Evolutionary conservation across 2,329 filamentous ascomycete species (phyloP), one percentile per base, ranked within the genome.

Genomic region (Geosmithia morbida): DNA sequence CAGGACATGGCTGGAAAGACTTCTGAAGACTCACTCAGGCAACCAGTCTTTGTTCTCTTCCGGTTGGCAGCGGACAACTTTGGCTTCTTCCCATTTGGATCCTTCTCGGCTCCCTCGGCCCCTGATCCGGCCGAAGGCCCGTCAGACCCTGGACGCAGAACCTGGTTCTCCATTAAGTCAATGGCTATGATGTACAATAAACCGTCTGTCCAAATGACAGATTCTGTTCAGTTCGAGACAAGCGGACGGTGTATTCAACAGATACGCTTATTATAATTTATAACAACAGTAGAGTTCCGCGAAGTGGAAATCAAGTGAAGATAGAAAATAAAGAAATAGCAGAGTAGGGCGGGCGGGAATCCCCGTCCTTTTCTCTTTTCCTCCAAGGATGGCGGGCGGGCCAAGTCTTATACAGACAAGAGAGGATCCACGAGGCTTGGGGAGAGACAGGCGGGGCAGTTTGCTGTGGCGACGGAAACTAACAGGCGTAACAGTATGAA

Each of bases 21-120:
- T 37, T 47, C 7, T 26, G 18, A 18, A 48, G 39, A 72, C 83
- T 63, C 74, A 88, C 84, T 96, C 51, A 95, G 66, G 61, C 89
- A 96, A 14, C 89, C 89, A 2, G 89, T 95, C 67, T 96, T 96
- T 46, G 89, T 95, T 56, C 89, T 74, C 61, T 82, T 87, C 55
- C 77, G 75, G 19, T 46, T 19, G 4, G 37, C 20, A 20, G 30
- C 3, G 14, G n/a, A 14, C 37, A 67, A 63, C 17, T 70, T 62
- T 2, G 64, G 55, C 55, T 71, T 76, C 54, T 71, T 75, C 19
- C 63, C 18, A 18, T 26, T 26, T 10, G 13, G 17, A 19, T 44
- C 41, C 22, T 43, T 14, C n/a, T 14, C 41, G 7, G 17, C 46
- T 4, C 40, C 41, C 16, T 6, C 22, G 16, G 13, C 33, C 33